Evolutionary conservation across 176 grass and related monocot genomes (phyloP), one percentile per base, ranked within the genome.

Genomic region (Urochloa ruziziensis): DNA sequence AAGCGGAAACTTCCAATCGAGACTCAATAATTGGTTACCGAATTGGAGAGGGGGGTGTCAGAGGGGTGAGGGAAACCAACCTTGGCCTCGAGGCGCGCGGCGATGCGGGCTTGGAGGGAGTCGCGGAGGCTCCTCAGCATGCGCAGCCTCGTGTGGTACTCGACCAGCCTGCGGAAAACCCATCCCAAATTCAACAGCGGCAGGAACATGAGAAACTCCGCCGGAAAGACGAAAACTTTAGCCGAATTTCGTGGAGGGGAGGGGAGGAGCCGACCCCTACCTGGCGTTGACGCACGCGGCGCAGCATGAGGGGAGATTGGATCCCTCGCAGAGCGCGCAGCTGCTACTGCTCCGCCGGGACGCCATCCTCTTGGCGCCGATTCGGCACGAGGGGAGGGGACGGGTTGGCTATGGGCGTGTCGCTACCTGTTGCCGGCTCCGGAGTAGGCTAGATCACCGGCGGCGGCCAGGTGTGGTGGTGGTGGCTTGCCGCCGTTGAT

Each of bases 231-330:
- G 25, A 35, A 68, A 64, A 46, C 24, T 70, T 63, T 4, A 46
- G 19, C 56, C 52, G 64, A 44, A 52, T 53, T 59, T 2, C 1
- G 56, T 44, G 30, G 6, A 29, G 4, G 23, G 13, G 16, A 66
- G 37, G 7, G 9, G 72, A 25, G 30, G 10, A 29, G 2, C 2
- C 53, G 12, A 79, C 83, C 78, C 21, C 34, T 66, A 94, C 96
- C 89, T 92, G 43, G 82, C 76, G 83, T 96, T 99, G 60, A 96
- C 93, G 86, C 96, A 99, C 4, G 69, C 42, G 18, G 93, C 60
- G 67, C 96, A 99, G 62, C 89, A 92, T 56, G 96, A 99, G 28
- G 87, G 87, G 34, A 96, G 96, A 80, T 96, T 96, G 80, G 89
- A 87, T 44, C 74, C 86, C 87, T 99, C 96, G 89, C 93, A 99